A percentile compares a stretch with the other conserved stretches of the same genome.
Evolutionary conservation across 2,329 filamentous ascomycete species (phyloP).

Genomic region (Hypoxylon sp.): DNA sequence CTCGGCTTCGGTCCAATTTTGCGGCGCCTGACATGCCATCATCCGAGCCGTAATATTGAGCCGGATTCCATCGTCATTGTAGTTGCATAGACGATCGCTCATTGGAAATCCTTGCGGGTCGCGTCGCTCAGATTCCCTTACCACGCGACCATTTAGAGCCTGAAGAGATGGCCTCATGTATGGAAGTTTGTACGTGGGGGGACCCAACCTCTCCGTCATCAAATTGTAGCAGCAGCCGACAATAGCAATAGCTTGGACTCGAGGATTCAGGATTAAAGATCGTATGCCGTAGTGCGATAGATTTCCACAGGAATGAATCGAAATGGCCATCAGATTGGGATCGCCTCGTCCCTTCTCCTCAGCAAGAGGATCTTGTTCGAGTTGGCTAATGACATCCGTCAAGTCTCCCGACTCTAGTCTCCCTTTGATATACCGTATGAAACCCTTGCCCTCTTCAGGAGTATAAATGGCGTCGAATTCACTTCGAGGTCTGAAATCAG

Average conservation of each 20-base stretch:
- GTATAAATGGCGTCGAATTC: slow-evolving; percentile 68
- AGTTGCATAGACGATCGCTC: slow-evolving; percentile 77
- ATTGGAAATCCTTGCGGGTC: slow-evolving; percentile 96
- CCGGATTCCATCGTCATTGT: slow-evolving; percentile 75
- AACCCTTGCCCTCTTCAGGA: slow-evolving; percentile 74
- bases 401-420: slow-evolving; percentile 81
- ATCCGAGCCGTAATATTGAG: slow-evolving; percentile 97
- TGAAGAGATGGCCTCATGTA: slow-evolving; percentile 79
- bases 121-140: slow-evolving; percentile 76
- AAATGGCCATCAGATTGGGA: slow-evolving; percentile 84
- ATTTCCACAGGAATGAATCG: slow-evolving; percentile 97
- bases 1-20: slow-evolving; percentile 88
- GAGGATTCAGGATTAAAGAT: slow-evolving; percentile 85
- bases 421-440: slow-evolving; percentile 84
- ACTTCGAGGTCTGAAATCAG: slow-evolving; percentile 67
- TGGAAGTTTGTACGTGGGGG: slow-evolving; percentile 88
- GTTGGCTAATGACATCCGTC: slow-evolving; percentile 54
- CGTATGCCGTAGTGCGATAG: slow-evolving; percentile 95
- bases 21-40: slow-evolving; percentile 97
- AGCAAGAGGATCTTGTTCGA: slow-evolving; percentile 52
- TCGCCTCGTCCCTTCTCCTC: slow-evolving; percentile 54
- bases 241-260: slow-evolving; percentile 91
- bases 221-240: slow-evolving; percentile 99
- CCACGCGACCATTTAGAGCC: slow-evolving; percentile 77
- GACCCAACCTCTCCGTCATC: slow-evolving; percentile 88